Base-by-base conservation (phyloP, 441 rosid species). In the Erysimum cheiri region DNA sequence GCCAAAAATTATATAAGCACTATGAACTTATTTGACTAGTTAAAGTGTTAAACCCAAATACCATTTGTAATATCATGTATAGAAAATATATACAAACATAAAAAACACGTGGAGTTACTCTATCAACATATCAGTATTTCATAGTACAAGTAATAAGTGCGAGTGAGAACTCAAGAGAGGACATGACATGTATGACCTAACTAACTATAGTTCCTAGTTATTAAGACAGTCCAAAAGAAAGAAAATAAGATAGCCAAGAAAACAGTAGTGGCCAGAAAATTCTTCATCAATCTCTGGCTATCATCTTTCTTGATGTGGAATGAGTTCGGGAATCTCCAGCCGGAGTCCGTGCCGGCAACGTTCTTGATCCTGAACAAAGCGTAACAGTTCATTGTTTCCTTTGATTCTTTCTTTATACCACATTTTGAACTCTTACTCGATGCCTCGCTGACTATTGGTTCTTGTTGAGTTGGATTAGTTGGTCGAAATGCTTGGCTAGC, bases 291-390 rank as follows among this genome's bases (percentile, higher is more conserved):
- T 59, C 41, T 39, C 13, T 60, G 47, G 35, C 43, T 10, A 35
- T 26, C 49, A 70, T 58, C 50, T 14, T 64, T 76, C 68, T 76
- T 76, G 47, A 61, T 62, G 3, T 24, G 11, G 24, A 68, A 74
- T 10, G 53, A 60, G 19, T 56, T 48, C 29, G 17, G 55, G 37
- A 69, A 14, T 14, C 22, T 41, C 65, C 72, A 70, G 24, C 53
- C 31, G 0, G 13, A 8, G 10, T 36, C 35, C 2, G 58, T 33
- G 5, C 11, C 36, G 8, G 11, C 8, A 2, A 43, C 66, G 62
- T 64, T 75, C 28, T 41, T 70, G 63, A 64, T 64, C 68, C 58
- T 64, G 48, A 76, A 76, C 48, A 64, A 70, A 43, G 71, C 58
- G 44, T 64, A 48, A 64, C 48, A 41, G 29, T 59, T 70, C 52